Evolutionary conservation across 164 flowering plant genomes (phyloP), one percentile per base, ranked within the genome.

Genomic region (Tinospora cordifolia): DNA sequence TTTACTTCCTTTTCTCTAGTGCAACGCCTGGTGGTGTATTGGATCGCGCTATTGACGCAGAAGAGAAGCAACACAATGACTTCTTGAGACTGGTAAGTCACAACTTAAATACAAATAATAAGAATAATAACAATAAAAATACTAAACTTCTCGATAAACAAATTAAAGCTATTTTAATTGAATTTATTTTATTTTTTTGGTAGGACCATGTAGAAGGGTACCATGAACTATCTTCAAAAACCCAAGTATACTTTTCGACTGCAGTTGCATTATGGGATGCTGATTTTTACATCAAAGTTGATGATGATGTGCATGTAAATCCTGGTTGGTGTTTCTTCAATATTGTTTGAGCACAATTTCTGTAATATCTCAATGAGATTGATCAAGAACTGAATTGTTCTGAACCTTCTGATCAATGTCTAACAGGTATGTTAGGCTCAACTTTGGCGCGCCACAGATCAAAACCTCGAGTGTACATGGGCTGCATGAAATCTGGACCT

Each of bases 401-500:
- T 30, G 36, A 30, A 30, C 36, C n/a, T n/a, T n/a, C n/a, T n/a
- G n/a, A n/a, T n/a, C n/a, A n/a, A 30, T 30, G 4, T 30, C 36
- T 30, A 30, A 30, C 65, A 62, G 65, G 65, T 62, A 62, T 26
- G 36, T 15, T 62, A 24, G 65, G 34, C 17, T 21, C 65, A 21
- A 62, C 25, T 27, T 62, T 62, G 15, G 65, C 36, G 27, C 24
- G 27, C 9, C 27, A 62, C 8, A 24, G 65, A 6, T 21, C 65
- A 24, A 62, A 22, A 27, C 65, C 65, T 3, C 65, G 65, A 62
- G 38, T 62, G 12, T 62, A 62, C 13, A 62, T 62, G 17, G 65
- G 65, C 14, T 62, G 65, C 27, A 62, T 62, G 65, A 62, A 62
- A 22, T 62, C 65, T 5, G 65, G 65, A 0, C 65, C 65, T 26